Evolutionary conservation across 176 grass and related monocot genomes (phyloP), one percentile per base, ranked within the genome.

Genomic region (Juncus effusus): DNA sequence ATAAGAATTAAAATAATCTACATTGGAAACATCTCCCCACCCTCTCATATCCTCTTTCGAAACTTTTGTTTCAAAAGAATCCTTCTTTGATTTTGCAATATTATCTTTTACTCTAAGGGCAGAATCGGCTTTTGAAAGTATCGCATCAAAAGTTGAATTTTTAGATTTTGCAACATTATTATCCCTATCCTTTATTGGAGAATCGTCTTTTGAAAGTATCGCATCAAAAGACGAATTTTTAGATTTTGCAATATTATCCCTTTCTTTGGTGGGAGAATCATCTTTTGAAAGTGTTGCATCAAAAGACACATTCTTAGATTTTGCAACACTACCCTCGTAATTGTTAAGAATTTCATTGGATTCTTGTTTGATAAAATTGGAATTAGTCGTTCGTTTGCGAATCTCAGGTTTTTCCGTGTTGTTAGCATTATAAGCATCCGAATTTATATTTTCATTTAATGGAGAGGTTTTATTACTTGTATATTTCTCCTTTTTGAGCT

Each of bases 11-110:
- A 40, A 71, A 57, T 71, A 57, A 11, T 55, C 42, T 28, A 37
- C 4, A 4, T 65, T 53, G 50, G 74, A 67, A 60, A 79, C 13
- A 4, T 73, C 71, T 53, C 75, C 72, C 93, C 88, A 97, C 56
- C 60, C 11, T 56, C 78, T 85, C 59, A 80, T 16, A 38, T 36
- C 51, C 8, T 13, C 71, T 41, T 90, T 74, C 19, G 19, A 28
- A 28, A 28, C 19, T 28, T 28, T 28, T 1, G 0, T 28, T 28
- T 28, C 19, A 28, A 28, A 28, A 28, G 19, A 28, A 28, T 28
- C 19, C 19, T 28, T 28, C 19, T 28, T 28, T 28, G 19, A 28
- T 28, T 28, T 28, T 28, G 19, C 1, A 28, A 28, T 28, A 28
- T 28, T 28, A 28, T 38, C 59, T 62, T 35, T 40, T 63, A 12